Percentiles rank a stretch among this genome's conserved stretches.
These are phyloP conservation scores for Chalciporus chontae DNA, from an alignment of 768 basidiomycete species.

Conservation along the genomic window DNA sequence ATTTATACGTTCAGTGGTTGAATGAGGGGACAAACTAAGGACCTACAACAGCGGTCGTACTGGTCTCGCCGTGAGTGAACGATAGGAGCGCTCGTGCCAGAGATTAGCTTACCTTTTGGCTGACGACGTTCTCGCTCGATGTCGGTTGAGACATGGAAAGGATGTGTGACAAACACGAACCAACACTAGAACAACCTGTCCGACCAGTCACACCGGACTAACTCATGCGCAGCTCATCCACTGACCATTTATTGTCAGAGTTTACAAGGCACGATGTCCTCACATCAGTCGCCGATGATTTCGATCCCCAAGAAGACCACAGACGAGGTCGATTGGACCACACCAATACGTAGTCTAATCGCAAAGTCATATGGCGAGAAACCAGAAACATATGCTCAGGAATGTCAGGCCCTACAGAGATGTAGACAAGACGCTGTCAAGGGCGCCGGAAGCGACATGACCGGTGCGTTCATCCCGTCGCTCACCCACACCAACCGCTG, in stretches of 20 bases:
- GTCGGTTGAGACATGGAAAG: constrained; percentile 56
- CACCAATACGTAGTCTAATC: constrained; percentile 81
- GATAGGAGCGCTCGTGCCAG: not conserved
- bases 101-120: constrained; percentile 66
- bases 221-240: constrained; percentile 10
- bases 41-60: constrained; percentile 87
- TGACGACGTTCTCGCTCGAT: constrained; percentile 87
- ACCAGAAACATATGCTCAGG: constrained; percentile 83
- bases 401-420: constrained; percentile 81
- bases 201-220: not conserved
- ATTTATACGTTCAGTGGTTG: constrained; percentile 9
- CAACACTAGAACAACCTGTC: too few species aligned
- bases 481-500: not conserved
- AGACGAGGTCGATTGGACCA: constrained; percentile 95
- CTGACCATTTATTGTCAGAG: not conserved
- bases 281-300: constrained; percentile 83
- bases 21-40: constrained; percentile 8
- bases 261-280: constrained; percentile 50
- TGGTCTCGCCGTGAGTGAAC: constrained; percentile 23
- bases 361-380: constrained; percentile 90
- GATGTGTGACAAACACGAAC: constrained; percentile 20
- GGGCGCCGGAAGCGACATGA: constrained; percentile 93
- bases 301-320: constrained; percentile 93
- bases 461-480: constrained; percentile 51
- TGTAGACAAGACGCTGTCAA: constrained; percentile 95